Percentiles rank a stretch among this genome's conserved stretches.
Conservation (phyloP, 768 basidiomycete genomes). For the Macrolepiota albuminosa region DNA sequence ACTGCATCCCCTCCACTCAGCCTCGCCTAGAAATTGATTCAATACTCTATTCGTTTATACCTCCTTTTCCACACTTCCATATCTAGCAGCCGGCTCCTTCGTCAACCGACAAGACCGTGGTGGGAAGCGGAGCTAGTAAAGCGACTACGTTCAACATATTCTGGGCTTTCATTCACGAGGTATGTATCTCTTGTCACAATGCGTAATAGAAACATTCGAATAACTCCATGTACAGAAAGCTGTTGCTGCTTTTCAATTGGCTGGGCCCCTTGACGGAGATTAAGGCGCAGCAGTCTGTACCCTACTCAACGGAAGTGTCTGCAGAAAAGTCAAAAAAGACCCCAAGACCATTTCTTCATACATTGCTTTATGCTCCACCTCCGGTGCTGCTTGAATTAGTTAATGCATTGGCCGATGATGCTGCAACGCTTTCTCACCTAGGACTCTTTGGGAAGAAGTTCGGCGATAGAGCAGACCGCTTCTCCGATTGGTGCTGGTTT, state of each 20-base stretch:
- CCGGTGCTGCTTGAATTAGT: slow-evolving; percentile 78
- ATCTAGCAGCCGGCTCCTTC: slow-evolving; percentile 40
- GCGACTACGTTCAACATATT: slow-evolving; percentile 56
- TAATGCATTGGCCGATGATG: slow-evolving; percentile 71
- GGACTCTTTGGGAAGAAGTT: slow-evolving; percentile 62
- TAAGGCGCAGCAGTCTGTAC: slow-evolving; percentile 62
- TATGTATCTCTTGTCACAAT: slow-evolving; percentile 18
- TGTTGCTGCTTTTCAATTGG: slow-evolving; percentile 83
- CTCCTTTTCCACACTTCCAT: slow-evolving; percentile 63
- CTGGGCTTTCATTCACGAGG: slow-evolving; percentile 75
- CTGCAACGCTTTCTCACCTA: slow-evolving; percentile 68
- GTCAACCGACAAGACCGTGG: slow-evolving; percentile 36
- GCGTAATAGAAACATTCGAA: background rate
- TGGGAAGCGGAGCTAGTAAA: slow-evolving; percentile 56
- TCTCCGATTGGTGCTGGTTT: slow-evolving; percentile 88
- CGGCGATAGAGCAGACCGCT: slow-evolving; percentile 66
- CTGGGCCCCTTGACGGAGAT: slow-evolving; percentile 68
- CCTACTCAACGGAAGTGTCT: slow-evolving; percentile 48
- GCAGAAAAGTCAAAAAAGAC: slow-evolving; percentile 30
- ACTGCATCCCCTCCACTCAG: background rate
- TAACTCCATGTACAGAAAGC: slow-evolving; percentile 53
- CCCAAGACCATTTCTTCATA: slow-evolving; percentile 64
- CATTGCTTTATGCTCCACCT: slow-evolving; percentile 74
- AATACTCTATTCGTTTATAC: slow-evolving; percentile 76
- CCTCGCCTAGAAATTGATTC: slow-evolving; percentile 68